These are phyloP conservation scores for Phylloporus sp. DNA, from an alignment of 768 basidiomycete species.

Conservation along the genomic window DNA sequence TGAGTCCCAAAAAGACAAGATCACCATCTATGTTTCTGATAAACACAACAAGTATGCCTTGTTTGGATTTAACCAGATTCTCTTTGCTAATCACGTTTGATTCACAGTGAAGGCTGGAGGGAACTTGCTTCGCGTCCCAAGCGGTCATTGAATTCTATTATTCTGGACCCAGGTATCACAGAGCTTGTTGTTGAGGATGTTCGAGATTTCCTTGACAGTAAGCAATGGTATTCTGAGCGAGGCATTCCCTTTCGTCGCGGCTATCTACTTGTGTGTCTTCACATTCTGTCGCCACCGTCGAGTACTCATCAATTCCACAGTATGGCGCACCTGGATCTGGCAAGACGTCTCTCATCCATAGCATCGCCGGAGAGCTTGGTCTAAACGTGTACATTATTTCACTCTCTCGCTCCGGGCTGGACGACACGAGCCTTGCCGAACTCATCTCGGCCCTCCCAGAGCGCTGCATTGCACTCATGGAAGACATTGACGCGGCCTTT, in stretches of 20 bases:
- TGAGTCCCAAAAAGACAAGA: slow-evolving; percentile 46
- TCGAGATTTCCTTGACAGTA: slow-evolving; percentile 63
- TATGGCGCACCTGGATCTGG: slow-evolving; percentile 76
- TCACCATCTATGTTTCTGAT: slow-evolving; percentile 53
- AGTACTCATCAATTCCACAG: slow-evolving; percentile 25
- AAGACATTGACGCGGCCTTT: slow-evolving; percentile 83
- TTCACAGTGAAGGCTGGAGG: slow-evolving; percentile 45
- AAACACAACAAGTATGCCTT: slow-evolving; percentile 35
- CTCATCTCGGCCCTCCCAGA: slow-evolving; percentile 64
- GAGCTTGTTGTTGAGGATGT: slow-evolving; percentile 67
- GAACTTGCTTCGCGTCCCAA: slow-evolving; percentile 57
- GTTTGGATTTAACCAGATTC: neutral
- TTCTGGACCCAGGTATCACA: slow-evolving; percentile 66
- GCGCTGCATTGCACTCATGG: slow-evolving; percentile 73
- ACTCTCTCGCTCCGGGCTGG: slow-evolving; percentile 57
- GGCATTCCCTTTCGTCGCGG: slow-evolving; percentile 82
- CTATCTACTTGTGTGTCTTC: slow-evolving; percentile 52
- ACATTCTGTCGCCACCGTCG: neutral
- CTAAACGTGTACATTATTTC: slow-evolving; percentile 73
- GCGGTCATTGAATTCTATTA: slow-evolving; percentile 61
- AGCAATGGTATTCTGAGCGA: slow-evolving; percentile 68
- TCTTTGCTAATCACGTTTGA: neutral
- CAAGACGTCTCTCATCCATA: slow-evolving; percentile 75
- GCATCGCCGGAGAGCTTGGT: slow-evolving; percentile 72
- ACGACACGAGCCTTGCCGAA: slow-evolving; percentile 55